phyloP scores from a whole-genome alignment of 1,139 yeast species.

The Saccharomyces hybrid region DNA sequence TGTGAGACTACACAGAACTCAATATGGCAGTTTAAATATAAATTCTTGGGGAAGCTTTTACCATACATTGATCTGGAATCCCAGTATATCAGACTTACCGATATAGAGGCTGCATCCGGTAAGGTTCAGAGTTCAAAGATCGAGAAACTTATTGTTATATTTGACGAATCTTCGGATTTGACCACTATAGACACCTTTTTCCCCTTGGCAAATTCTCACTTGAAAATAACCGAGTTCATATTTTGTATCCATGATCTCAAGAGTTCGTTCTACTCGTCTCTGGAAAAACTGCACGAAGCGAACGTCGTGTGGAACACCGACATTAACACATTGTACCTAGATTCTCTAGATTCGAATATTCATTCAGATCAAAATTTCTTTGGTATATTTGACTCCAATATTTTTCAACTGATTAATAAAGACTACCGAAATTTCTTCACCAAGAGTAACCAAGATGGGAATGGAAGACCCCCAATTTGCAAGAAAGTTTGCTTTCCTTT shows the following conservation, averaged over 20 bases:
- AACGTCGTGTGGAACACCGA: neutral
- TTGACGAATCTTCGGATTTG: neutral
- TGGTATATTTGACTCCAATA: slow-evolving; percentile 13
- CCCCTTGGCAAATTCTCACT: neutral
- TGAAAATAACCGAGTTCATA: neutral
- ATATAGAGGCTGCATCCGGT: neutral
- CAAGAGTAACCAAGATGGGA: neutral
- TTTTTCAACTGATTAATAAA: slow-evolving; percentile 7
- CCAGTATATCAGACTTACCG: neutral
- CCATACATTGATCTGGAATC: neutral
- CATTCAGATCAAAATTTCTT: slow-evolving; percentile 12
- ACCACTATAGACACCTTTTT: neutral
- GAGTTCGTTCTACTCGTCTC: neutral
- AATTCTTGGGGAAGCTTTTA: neutral
- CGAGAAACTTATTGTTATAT: neutral
- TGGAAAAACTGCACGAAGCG: neutral
- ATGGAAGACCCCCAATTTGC: slow-evolving; percentile 9
- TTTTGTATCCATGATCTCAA: neutral
- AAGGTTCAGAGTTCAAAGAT: neutral
- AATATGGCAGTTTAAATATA: neutral
- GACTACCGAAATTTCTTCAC: neutral
- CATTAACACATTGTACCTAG: neutral
- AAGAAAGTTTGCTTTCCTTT: slow-evolving; percentile 12
- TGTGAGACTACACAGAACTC: neutral
- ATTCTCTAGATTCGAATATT: slow-evolving; percentile 6